phyloP scores from a whole-genome alignment of 345 rosid species.

The Dipteronia sinensis region DNA sequence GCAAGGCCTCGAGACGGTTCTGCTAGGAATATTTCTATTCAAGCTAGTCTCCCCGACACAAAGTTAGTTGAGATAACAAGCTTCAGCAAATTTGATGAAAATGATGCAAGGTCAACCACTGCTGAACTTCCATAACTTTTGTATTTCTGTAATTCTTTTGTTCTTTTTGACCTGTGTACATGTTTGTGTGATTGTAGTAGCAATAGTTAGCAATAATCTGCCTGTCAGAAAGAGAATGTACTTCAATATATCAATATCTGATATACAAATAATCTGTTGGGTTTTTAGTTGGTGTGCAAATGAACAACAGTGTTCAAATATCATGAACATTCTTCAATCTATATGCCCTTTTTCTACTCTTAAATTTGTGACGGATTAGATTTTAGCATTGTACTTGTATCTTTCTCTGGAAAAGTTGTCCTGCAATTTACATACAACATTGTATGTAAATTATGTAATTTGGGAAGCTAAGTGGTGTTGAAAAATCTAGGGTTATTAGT shows the following conservation, averaged over 20 bases:
- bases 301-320: no score
- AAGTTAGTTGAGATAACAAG: conserved; percentile 7
- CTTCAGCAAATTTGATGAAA: conserved; percentile 11
- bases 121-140: neutral
- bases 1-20: conserved; percentile 34
- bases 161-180: conserved; percentile 3
- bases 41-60: conserved; percentile 10
- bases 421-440: no score
- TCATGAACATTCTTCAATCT: neutral
- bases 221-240: neutral
- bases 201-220: neutral
- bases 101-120: conserved; percentile 13
- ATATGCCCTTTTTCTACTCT: neutral
- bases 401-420: no score
- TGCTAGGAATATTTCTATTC: conserved; percentile 26
- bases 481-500: no score
- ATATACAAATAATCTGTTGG: no score
- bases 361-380: neutral
- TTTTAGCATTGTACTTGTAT: no score
- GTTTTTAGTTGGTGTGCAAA: no score
- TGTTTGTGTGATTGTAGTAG: neutral
- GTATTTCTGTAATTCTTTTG: neutral
- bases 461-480: no score
- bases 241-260: neutral
- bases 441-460: no score